These are phyloP conservation scores for Heritiera fomes DNA, from an alignment of 345 rosid genomes.

Conservation along the genomic window DNA sequence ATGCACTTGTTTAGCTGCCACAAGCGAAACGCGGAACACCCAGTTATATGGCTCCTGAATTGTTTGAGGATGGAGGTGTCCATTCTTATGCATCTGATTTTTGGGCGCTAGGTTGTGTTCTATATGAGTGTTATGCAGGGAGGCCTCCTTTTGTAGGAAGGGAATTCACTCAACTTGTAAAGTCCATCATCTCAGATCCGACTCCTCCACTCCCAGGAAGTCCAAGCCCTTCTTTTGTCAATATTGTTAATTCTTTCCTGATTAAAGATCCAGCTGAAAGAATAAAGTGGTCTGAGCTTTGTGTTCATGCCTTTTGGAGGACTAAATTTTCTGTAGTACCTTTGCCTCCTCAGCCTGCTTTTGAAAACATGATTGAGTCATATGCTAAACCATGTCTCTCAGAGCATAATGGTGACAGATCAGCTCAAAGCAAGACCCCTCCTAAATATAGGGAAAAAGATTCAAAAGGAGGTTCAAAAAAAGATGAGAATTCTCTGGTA, in stretches of 20 bases:
- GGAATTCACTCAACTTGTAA: slow-evolving; percentile 90
- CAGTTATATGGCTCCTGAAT: slow-evolving; percentile 98
- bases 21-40: slow-evolving; percentile 99
- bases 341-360: slow-evolving; percentile 87
- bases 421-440: slow-evolving; percentile 67
- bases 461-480: slow-evolving; percentile 57
- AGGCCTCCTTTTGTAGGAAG: slow-evolving; percentile 85
- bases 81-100: slow-evolving; percentile 98
- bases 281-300: slow-evolving; percentile 85
- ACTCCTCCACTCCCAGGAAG: slow-evolving; percentile 87
- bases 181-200: slow-evolving; percentile 84
- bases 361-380: slow-evolving; percentile 72
- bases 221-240: slow-evolving; percentile 78
- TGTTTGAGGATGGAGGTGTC: slow-evolving; percentile 94
- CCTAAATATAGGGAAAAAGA: slow-evolving; percentile 70
- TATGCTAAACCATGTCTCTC: slow-evolving; percentile 74
- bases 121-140: slow-evolving; percentile 91
- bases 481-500: slow-evolving; percentile 57
- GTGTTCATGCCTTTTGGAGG: slow-evolving; percentile 90
- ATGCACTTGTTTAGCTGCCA: slow-evolving; percentile 44
- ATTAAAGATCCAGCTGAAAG: slow-evolving; percentile 93
- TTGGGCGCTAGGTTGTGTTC: slow-evolving; percentile 98
- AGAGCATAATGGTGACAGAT: slow-evolving; percentile 71
- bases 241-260: slow-evolving; percentile 79
- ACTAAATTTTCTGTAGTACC: slow-evolving; percentile 49